Evolutionary conservation across 129 eudicot species (phyloP), one percentile per base, ranked within the genome.

Genomic region (Escallonia rubra): DNA sequence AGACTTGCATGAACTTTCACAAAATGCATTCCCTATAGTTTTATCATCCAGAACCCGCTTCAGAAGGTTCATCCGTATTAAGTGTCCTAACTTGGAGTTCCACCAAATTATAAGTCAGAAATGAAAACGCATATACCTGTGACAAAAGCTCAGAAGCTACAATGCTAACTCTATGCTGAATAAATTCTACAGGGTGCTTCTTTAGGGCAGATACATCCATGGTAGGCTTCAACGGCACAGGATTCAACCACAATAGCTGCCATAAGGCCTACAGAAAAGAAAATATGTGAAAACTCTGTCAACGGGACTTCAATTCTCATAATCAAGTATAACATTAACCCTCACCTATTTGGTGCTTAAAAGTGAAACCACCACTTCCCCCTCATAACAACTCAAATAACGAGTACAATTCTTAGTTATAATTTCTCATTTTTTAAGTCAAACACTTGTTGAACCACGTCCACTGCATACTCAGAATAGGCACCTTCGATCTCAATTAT

Each of bases 171-270:
- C 95, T 82, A 62, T 86, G 80, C 57, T 92, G 96, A 63, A 92
- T 72, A 83, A 79, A 92, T 76, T 89, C 96, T 50, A 86, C 66
- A 59, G 91, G 96, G 43, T 80, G 81, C 74, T 71, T 82, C 82
- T 82, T 92, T 73, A 83, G 74, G 47, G 89, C 77, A 75, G 67
- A 44, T 64, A 56, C 47, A 61, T 59, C 78, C 54, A 80, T 60
- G 45, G 50, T 64, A 66, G 77, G 81, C 65, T 84, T 84, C 48
- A 78, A 77, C 14, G 89, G 82, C 59, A 75, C 76, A 39, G 96
- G 95, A 78, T 92, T 92, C 67, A 92, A 64, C 98, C 98, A 92
- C 65, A 92, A 86, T 40, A 92, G 73, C 90, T 92, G 98, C 98
- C 98, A 92, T 78, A 92, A 78, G 55, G 91, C 95, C 98, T 92